phyloP scores from a whole-genome alignment of 176 grass and related monocot species.

The Cenchrus fungigraminus region DNA sequence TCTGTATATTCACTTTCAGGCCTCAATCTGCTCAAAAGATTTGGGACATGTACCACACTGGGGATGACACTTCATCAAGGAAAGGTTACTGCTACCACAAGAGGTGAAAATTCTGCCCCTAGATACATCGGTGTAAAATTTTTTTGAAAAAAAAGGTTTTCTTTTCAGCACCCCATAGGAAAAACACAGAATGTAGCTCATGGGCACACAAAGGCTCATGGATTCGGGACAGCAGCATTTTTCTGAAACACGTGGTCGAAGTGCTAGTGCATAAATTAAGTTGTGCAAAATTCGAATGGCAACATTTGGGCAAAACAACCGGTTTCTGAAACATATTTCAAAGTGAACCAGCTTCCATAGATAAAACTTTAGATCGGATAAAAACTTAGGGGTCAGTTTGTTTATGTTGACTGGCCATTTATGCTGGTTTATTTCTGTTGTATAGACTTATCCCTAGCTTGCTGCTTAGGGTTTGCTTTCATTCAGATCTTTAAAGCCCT shows the following conservation, averaged over 20 bases:
- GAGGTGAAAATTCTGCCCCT: constrained; percentile 55
- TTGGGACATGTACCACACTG: constrained; percentile 36
- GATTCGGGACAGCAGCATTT: not conserved
- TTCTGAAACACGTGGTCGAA: not conserved
- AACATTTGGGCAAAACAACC: not conserved
- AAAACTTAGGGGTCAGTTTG: constrained; percentile 15
- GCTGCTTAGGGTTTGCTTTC: not conserved
- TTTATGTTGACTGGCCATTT: not conserved
- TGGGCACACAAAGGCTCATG: not conserved
- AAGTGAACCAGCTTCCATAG: not conserved
- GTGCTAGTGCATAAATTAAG: not conserved
- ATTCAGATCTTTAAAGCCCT: not conserved
- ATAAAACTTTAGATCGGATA: not conserved
- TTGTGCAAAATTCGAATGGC: not conserved
- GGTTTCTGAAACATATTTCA: not conserved
- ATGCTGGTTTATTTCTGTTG: constrained; percentile 26
- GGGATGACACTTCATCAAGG: constrained; percentile 43
- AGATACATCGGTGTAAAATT: not conserved
- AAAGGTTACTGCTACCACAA: constrained; percentile 48
- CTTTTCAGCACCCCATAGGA: not conserved
- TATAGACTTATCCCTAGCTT: not conserved
- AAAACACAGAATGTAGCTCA: not conserved
- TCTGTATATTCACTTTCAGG: constrained; percentile 20
- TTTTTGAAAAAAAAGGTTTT: not conserved
- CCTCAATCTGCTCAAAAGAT: constrained; percentile 49